Base-by-base conservation (phyloP, 371 early-diverging fungal genomes). In the Vairimorpha necatrix region DNA sequence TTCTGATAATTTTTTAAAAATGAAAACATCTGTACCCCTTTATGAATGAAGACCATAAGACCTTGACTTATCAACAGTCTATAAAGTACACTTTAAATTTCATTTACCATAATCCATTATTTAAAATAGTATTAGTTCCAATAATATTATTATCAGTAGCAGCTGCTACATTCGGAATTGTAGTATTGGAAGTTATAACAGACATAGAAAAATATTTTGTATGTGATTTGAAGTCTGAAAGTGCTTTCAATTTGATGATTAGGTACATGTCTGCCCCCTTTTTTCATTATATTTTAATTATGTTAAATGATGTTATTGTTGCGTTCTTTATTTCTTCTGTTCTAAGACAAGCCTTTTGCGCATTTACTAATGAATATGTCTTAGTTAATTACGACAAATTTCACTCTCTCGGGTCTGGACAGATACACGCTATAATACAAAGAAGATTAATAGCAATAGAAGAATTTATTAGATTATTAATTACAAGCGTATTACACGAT, bases 391-490 rank as follows among this genome's bases (percentile, higher is more conserved):
- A 71, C 39, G 33, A 54, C 28, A 28, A n/a, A 20, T 71, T 36
- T 32, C 71, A 71, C 28, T 46, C 58, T 18, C 61, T 71, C 0
- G 71, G 71, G n/a, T 71, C 71, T 39, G 73, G 73, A 50, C 39
- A 73, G 24, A 73, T 73, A 33, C 63, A 65, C 33, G 58, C 73
- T 22, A 32, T 73, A 33, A 73, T 73, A 53, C 46, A 73, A n/a
- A 73, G 73, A 54, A 73, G 66, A 32, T 26, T 62, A 0, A 24
- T 24, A 20, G 63, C 73, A 2, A 48, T 73, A 7, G 42, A 47
- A 48, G 32, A 46, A 11, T 33, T 73, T 39, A 26, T 73, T 9
- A 50, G 48, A 39, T 33, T 66, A 1, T 53, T 53, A 14, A 33
- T 73, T 33, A 32, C 36, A 36, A 32, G 42, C 24, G 39, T 63